Percentiles rank a stretch among this genome's conserved stretches.
These are phyloP conservation scores for Didymella pinodella DNA, from an alignment of 2,329 filamentous ascomycete species.

Conservation along the genomic window DNA sequence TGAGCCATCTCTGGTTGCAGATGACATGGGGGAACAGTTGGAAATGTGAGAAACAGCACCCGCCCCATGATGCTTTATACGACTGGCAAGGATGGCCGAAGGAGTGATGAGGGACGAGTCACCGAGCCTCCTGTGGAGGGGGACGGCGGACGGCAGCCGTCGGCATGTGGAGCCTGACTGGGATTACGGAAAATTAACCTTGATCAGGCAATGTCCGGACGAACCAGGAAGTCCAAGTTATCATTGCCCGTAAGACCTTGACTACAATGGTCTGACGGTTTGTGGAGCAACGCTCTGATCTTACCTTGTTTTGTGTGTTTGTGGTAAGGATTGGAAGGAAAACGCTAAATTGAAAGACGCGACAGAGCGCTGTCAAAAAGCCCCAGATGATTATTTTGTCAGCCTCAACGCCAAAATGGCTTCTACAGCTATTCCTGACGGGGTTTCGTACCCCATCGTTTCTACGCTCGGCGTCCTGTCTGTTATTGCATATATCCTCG, in stretches of 20 bases:
- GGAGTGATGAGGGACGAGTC: neutral
- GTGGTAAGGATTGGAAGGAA: neutral
- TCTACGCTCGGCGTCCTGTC: neutral
- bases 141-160: constrained; percentile 1
- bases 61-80: neutral
- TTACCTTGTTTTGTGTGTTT: neutral
- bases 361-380: too few species aligned
- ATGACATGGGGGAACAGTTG: neutral
- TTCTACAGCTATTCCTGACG: neutral
- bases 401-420: neutral
- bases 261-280: neutral
- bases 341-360: neutral
- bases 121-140: neutral
- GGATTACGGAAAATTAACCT: constrained; percentile 1
- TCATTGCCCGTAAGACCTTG: neutral
- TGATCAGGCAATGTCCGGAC: neutral
- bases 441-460: constrained; percentile 5
- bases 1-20: neutral
- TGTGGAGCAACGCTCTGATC: constrained; percentile 9
- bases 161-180: constrained; percentile 4
- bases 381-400: neutral
- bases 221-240: neutral
- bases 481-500: constrained; percentile 3
- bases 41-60: neutral
- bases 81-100: neutral